phyloP scores from a whole-genome alignment of 768 basidiomycete genomes.

The Trametes gibbosa region DNA sequence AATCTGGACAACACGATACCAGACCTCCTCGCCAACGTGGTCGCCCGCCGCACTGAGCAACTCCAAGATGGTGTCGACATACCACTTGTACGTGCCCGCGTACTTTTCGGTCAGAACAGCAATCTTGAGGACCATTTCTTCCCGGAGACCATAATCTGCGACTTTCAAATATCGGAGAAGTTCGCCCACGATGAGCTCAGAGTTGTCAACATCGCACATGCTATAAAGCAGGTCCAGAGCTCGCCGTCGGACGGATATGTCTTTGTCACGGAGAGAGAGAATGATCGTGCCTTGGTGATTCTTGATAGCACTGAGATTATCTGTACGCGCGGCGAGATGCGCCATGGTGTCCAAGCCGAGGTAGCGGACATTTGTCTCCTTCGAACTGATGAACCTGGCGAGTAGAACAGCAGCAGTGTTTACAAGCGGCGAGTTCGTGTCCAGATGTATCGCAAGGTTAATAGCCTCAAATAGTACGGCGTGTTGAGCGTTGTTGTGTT shows the following conservation, averaged over 20 bases:
- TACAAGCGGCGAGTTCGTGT: constrained; percentile 87
- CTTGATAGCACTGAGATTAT: constrained; percentile 90
- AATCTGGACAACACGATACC: constrained; percentile 99
- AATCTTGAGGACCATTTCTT: constrained; percentile 99
- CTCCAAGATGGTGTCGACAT: constrained; percentile 96
- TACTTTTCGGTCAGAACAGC: constrained; percentile 99
- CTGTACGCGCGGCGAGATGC: constrained; percentile 91
- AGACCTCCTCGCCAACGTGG: constrained; percentile 98
- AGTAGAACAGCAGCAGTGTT: constrained; percentile 85
- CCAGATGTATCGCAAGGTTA: constrained; percentile 91
- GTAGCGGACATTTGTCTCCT: constrained; percentile 98
- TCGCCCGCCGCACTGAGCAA: constrained; percentile 97
- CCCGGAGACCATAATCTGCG: constrained; percentile 95
- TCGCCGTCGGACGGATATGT: constrained; percentile 92
- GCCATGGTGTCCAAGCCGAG: constrained; percentile 98
- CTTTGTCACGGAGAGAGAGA: constrained; percentile 90
- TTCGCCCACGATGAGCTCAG: constrained; percentile 94
- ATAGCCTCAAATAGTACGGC: constrained; percentile 99
- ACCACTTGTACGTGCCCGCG: constrained; percentile 97
- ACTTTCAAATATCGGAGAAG: constrained; percentile 89
- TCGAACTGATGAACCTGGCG: constrained; percentile 94
- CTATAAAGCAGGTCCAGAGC: constrained; percentile 96
- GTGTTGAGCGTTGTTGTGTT: constrained; percentile 98
- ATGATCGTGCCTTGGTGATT: constrained; percentile 96
- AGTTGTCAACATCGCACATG: constrained; percentile 99